Percentiles rank a stretch among this genome's conserved stretches.
Evolutionary conservation across 2,329 filamentous ascomycete species (phyloP).

Genomic region (Aspergillus oerlinghausenensis): DNA sequence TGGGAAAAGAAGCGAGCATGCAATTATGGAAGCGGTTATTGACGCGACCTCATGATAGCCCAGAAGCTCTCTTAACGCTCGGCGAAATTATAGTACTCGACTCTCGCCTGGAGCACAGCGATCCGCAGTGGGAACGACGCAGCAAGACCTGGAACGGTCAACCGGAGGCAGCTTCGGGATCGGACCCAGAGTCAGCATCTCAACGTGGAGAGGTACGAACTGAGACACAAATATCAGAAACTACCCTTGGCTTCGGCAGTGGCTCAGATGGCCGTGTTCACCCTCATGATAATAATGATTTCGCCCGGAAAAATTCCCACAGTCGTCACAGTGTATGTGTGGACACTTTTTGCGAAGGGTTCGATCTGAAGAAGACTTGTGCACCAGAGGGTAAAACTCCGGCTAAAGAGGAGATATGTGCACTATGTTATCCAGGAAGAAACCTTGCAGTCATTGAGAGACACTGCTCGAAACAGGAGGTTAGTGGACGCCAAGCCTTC

Average conservation of each 20-base stretch:
- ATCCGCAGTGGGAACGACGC: neutral
- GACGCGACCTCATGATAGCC: neutral
- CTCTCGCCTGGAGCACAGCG: neutral
- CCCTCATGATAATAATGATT: neutral
- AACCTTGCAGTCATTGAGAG: slow-evolving; percentile 6
- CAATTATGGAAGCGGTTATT: neutral
- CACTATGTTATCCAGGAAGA: slow-evolving; percentile 12
- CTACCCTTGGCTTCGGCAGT: neutral
- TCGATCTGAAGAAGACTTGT: slow-evolving; percentile 8
- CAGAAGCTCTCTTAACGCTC: neutral
- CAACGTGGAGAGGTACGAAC: neutral
- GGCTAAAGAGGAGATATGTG: slow-evolving; percentile 8
- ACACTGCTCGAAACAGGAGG: slow-evolving; percentile 11
- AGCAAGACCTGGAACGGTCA: neutral
- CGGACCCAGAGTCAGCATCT: neutral
- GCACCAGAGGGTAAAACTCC: neutral
- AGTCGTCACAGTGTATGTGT: slow-evolving; percentile 6
- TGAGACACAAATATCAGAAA: neutral
- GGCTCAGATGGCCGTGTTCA: neutral
- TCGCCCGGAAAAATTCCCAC: neutral
- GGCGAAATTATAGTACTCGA: neutral
- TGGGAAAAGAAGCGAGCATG: neutral
- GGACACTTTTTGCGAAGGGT: slow-evolving; percentile 7
- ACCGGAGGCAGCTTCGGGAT: neutral
- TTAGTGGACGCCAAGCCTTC: slow-evolving; percentile 10